A percentile compares a stretch with the other conserved stretches of the same genome.
Evolutionary conservation across 495 filamentous ascomycete genomes (phyloP).

Genomic region (Pyrenula massariospora): DNA sequence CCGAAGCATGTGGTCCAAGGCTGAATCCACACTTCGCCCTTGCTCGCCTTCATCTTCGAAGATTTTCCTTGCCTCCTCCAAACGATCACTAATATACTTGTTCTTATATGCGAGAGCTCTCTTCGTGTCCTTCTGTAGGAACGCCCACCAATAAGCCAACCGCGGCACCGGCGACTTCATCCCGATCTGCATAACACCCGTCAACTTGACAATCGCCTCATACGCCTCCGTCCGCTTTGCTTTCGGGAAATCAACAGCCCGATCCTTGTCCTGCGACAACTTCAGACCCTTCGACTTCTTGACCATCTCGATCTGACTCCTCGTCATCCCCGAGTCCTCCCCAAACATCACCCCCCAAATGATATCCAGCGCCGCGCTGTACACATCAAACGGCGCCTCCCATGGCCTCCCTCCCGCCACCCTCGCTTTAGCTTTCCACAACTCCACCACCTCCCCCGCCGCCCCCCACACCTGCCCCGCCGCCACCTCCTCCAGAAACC

Average conservation of each 20-base stretch:
- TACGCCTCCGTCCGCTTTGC: background rate
- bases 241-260: conserved; percentile 6
- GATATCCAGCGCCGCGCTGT: conserved; percentile 19
- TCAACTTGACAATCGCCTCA: conserved; percentile 2
- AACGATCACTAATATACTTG: conserved; percentile 7
- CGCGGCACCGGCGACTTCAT: conserved; percentile 7
- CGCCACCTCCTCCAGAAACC: conserved; percentile 21
- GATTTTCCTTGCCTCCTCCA: conserved; percentile 4
- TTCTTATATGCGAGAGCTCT: conserved; percentile 5
- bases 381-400: conserved; percentile 20
- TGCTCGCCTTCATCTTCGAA: conserved; percentile 1
- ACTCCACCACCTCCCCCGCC: conserved; percentile 13
- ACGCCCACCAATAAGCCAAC: conserved; percentile 4
- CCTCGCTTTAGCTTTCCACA: conserved; percentile 22
- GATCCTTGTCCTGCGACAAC: conserved; percentile 5
- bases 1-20: conserved; percentile 23
- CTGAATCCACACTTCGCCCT: conserved; percentile 7
- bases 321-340: background rate
- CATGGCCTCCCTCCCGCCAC: conserved; percentile 21
- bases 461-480: conserved; percentile 18
- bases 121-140: conserved; percentile 1
- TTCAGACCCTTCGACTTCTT: conserved; percentile 1
- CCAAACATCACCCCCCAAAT: conserved; percentile 22
- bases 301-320: background rate
- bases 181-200: conserved; percentile 5